These are phyloP conservation scores for Leccinum subgranulosum DNA, from an alignment of 768 basidiomycete species.

Conservation along the genomic window DNA sequence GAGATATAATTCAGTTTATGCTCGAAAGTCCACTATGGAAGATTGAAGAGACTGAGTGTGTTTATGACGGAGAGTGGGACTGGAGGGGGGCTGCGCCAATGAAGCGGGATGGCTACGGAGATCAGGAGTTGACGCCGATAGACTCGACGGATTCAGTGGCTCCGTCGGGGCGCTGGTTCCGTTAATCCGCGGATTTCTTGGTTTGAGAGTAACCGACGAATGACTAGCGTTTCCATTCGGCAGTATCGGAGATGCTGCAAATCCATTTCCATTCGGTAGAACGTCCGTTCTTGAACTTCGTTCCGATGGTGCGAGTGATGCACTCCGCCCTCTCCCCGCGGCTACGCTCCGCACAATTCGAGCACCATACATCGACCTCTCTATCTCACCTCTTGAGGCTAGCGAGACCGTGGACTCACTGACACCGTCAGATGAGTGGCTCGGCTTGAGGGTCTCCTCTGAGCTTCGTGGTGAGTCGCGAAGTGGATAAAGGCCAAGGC, in stretches of 20 bases:
- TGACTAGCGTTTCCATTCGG: conserved; percentile 24
- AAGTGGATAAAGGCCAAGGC: conserved; percentile 32
- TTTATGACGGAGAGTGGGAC: conserved; percentile 9
- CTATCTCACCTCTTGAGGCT: conserved; percentile 24
- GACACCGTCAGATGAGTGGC: conserved; percentile 33
- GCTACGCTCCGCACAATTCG: conserved; percentile 58
- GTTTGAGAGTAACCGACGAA: conserved; percentile 22
- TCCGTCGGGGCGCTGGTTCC: conserved; percentile 4
- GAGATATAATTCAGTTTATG: conserved; percentile 25
- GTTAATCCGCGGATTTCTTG: conserved; percentile 12
- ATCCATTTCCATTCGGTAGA: conserved; percentile 12
- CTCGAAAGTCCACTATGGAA: conserved; percentile 21
- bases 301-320: conserved; percentile 33
- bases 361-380: conserved; percentile 35
- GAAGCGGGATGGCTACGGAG: conserved; percentile 16
- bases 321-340: conserved; percentile 42
- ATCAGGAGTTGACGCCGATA: conserved; percentile 28
- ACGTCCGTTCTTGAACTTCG: conserved; percentile 17
- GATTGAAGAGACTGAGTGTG: conserved; percentile 12
- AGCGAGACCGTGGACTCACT: conserved; percentile 50
- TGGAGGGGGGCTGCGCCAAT: conserved; percentile 9
- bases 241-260: conserved; percentile 8
- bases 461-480: conserved; percentile 45
- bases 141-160: conserved; percentile 7
- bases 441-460: conserved; percentile 64